Percentiles rank a stretch among this genome's conserved stretches.
These are phyloP conservation scores for Polychaeton citri DNA, from an alignment of 2,329 filamentous ascomycete genomes.

Conservation along the genomic window DNA sequence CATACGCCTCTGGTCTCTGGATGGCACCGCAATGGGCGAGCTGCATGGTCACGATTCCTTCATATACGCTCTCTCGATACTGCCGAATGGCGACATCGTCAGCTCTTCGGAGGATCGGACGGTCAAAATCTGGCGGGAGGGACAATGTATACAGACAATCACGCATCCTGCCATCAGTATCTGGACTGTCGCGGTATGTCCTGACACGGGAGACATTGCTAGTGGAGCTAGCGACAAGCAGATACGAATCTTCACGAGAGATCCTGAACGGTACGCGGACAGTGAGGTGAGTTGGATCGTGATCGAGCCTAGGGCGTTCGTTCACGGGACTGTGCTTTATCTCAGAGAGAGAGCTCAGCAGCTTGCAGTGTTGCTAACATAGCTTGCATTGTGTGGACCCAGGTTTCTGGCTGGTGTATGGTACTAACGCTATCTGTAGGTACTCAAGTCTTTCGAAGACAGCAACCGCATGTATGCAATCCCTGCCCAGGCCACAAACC, in stretches of 20 bases:
- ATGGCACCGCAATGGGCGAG: constrained; percentile 62
- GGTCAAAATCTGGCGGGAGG: constrained; percentile 72
- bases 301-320: no score
- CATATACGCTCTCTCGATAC: constrained; percentile 69
- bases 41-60: constrained; percentile 86
- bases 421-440: no score
- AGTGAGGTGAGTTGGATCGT: no score
- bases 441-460: constrained; percentile 61
- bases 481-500: constrained; percentile 51
- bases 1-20: constrained; percentile 74
- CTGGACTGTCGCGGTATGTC: constrained; percentile 77
- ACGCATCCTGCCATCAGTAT: constrained; percentile 95
- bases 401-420: no score
- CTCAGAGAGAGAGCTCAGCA: no score
- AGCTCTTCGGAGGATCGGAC: constrained; percentile 94
- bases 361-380: no score
- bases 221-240: constrained; percentile 82
- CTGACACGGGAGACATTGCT: constrained; percentile 80
- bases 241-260: constrained; percentile 71
- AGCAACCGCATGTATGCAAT: constrained; percentile 32
- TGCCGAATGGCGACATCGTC: constrained; percentile 76
- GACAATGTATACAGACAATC: constrained; percentile 81
- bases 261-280: constrained; percentile 54
- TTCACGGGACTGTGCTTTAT: no score
- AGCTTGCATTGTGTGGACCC: no score